Evolutionary conservation across 306 rosid species (phyloP).

Genomic region (Prunus mume): DNA sequence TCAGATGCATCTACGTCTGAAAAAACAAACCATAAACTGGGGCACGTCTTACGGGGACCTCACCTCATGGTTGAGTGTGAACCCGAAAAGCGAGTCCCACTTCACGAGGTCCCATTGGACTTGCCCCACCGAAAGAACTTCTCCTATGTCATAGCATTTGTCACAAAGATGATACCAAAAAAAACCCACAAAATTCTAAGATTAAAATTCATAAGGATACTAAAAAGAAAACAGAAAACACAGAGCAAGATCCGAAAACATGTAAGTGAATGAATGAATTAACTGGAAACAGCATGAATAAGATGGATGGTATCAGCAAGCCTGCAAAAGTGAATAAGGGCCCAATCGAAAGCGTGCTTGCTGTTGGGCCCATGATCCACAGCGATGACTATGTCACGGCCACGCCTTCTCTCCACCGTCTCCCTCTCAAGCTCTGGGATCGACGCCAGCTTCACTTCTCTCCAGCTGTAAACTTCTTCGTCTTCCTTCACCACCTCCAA

Average conservation of each 20-base stretch:
- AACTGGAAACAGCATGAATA: slow-evolving; percentile 78
- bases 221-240: background rate
- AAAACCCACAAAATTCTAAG: background rate
- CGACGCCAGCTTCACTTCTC: slow-evolving; percentile 62
- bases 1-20: background rate
- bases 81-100: background rate
- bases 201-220: background rate
- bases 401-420: slow-evolving; percentile 62
- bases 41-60: background rate
- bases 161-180: background rate
- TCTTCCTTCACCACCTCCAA: slow-evolving; percentile 72
- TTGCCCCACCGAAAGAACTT: background rate
- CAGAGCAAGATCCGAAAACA: background rate
- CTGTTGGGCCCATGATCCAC: slow-evolving; percentile 79
- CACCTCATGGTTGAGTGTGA: background rate
- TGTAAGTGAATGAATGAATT: background rate
- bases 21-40: no score
- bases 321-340: slow-evolving; percentile 65
- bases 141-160: background rate
- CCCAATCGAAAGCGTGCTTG: slow-evolving; percentile 94
- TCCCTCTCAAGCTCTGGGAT: slow-evolving; percentile 67
- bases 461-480: slow-evolving; percentile 62
- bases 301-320: slow-evolving; percentile 87
- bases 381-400: slow-evolving; percentile 68
- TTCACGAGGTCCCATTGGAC: background rate